A percentile compares a stretch with the other conserved stretches of the same genome.
These are phyloP conservation scores for Wakefieldia striispora DNA, from an alignment of 768 basidiomycete genomes.

Conservation along the genomic window DNA sequence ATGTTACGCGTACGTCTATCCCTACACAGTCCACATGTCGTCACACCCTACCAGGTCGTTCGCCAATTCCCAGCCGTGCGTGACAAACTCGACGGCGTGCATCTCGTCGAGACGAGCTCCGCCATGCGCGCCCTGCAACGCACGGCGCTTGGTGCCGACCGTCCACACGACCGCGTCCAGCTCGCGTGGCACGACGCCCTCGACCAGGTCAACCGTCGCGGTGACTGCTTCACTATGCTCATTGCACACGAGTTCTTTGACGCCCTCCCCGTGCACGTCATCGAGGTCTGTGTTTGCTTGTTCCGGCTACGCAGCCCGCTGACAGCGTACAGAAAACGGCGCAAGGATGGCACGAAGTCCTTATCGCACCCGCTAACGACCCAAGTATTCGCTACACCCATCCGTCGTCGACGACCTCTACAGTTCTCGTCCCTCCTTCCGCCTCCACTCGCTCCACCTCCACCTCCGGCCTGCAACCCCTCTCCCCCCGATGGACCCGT, in stretches of 20 bases:
- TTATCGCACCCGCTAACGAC: conserved; percentile 54
- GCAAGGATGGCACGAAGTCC: conserved; percentile 83
- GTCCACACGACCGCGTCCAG: conserved; percentile 32
- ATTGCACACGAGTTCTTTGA: conserved; percentile 98
- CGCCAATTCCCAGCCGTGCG: conserved; percentile 42
- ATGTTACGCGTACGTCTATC: conserved; percentile 65
- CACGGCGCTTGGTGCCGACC: conserved; percentile 40
- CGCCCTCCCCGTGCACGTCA: conserved; percentile 86
- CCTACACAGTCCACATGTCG: neutral
- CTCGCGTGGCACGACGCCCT: conserved; percentile 75
- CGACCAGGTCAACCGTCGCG: conserved; percentile 55
- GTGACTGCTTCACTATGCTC: conserved; percentile 70
- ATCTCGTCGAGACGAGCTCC: conserved; percentile 80
- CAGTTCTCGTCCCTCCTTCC: conserved; percentile 8
- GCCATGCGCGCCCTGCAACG: conserved; percentile 66
- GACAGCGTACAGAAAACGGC: conserved; percentile 58
- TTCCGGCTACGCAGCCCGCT: neutral
- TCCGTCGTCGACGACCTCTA: conserved; percentile 6
- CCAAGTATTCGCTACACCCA: conserved; percentile 32
- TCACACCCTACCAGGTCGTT: conserved; percentile 42
- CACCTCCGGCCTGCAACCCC: neutral
- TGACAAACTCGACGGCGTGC: conserved; percentile 45
- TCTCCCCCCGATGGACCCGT: conserved; percentile 49
- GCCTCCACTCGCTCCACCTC: neutral
- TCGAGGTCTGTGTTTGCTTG: conserved; percentile 56